Evolutionary conservation across 2,329 filamentous ascomycete species (phyloP), one percentile per base, ranked within the genome.

Genomic region (Beauveria rudraprayagi): DNA sequence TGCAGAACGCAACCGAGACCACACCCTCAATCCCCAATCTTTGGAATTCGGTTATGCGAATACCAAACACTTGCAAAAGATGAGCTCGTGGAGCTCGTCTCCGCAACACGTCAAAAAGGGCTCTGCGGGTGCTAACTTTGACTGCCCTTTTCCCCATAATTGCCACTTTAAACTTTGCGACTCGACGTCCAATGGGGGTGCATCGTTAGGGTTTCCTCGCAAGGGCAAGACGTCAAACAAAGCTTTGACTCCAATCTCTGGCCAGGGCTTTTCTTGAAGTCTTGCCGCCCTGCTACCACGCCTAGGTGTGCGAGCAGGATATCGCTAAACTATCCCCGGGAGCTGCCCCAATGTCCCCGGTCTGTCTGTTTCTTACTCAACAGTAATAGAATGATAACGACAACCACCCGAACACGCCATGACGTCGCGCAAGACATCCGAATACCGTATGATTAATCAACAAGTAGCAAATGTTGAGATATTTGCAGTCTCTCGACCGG

Each of bases 71-170:
- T 34, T 34, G 10, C 30, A 51, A 11, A 37, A 19, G 8, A 48
- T 11, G 54, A 40, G n/a, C 34, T 44, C 37, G 34, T 51, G 37
- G 46, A 17, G 46, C 16, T 24, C 8, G 22, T 59, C 37, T 59
- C 56, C 56, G 56, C 37, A 59, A 59, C 47, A 52, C 47, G 47
- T 59, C 56, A 59, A 59, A 30, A 43, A 26, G 22, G 17, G 26
- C 34, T 41, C 22, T 37, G 34, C 34, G 34, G 22, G 10, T 37
- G 22, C 28, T 22, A n/a, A 34, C 30, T 34, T 34, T 34, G 19
- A 11, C 14, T 51, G n/a, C 34, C 34, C 17, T 37, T 19, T 34
- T 44, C 56, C 56, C 56, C 56, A 59, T 52, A 43, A 51, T 51
- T 52, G 17, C 3, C 56, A 52, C 22, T 24, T 59, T 52, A 10